Percentiles rank a stretch among this genome's conserved stretches.
These are phyloP conservation scores for Talinum fruticosum DNA, from an alignment of 148 eudicot genomes.

Conservation along the genomic window DNA sequence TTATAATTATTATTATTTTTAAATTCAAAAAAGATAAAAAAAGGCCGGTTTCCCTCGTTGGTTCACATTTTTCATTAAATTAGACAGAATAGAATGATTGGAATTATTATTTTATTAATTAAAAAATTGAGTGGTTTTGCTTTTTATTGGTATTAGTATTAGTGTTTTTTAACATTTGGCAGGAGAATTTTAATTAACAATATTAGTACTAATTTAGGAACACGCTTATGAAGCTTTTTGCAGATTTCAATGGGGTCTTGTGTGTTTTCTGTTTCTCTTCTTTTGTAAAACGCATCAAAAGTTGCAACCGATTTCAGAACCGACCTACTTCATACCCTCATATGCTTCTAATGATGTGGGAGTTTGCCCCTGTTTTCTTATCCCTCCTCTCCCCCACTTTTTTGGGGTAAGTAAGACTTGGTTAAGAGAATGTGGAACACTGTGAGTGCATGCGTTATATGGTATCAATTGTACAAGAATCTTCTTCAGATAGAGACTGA, in stretches of 20 bases:
- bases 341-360: background rate
- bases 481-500: too few species aligned
- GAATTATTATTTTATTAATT: background rate
- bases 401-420: background rate
- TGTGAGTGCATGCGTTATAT: too few species aligned
- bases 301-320: constrained; percentile 14
- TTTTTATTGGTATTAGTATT: background rate
- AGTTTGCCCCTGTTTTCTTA: background rate
- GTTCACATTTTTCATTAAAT: background rate
- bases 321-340: background rate
- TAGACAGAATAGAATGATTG: background rate
- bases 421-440: background rate
- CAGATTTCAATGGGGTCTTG: constrained; percentile 9
- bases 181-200: background rate
- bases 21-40: background rate
- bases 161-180: too few species aligned
- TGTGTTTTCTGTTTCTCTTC: background rate
- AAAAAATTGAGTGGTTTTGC: background rate
- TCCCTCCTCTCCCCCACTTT: background rate
- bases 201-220: background rate
- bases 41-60: background rate
- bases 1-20: too few species aligned
- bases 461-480: too few species aligned
- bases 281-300: constrained; percentile 14
- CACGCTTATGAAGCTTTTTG: constrained; percentile 26